Percentiles rank a stretch among this genome's conserved stretches.
phyloP scores from a whole-genome alignment of 2,329 filamentous ascomycete genomes.

The Bertia moriformis region DNA sequence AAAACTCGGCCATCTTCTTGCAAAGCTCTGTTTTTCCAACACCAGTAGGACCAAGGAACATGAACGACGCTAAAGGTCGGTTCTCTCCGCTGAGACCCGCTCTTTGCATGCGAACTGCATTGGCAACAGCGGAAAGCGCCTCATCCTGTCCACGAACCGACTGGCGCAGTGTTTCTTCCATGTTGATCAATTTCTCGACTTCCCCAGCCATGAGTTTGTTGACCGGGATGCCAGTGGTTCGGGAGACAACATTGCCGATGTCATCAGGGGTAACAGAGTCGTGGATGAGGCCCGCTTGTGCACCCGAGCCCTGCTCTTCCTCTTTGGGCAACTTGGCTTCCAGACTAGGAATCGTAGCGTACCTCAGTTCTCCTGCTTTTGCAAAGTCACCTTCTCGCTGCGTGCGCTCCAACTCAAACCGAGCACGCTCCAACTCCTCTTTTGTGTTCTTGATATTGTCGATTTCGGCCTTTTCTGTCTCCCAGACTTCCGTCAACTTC shows the following conservation, averaged over 20 bases:
- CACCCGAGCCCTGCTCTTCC: constrained; percentile 26
- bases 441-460: constrained; percentile 77
- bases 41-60: constrained; percentile 93
- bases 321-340: constrained; percentile 71
- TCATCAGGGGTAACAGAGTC: constrained; percentile 93
- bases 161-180: constrained; percentile 78
- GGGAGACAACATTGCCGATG: constrained; percentile 80
- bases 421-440: constrained; percentile 73
- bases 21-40: constrained; percentile 95
- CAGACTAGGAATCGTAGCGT: constrained; percentile 69
- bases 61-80: constrained; percentile 81
- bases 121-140: constrained; percentile 75
- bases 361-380: constrained; percentile 78
- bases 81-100: constrained; percentile 87
- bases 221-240: constrained; percentile 83
- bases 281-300: constrained; percentile 55
- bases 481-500: constrained; percentile 71
- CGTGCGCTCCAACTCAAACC: constrained; percentile 72
- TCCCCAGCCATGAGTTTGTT: constrained; percentile 86
- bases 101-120: constrained; percentile 85
- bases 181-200: constrained; percentile 84
- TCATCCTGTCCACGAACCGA: constrained; percentile 88
- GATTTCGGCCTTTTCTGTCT: constrained; percentile 75
- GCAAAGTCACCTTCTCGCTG: constrained; percentile 80
- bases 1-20: constrained; percentile 84